Conservation (phyloP, 2,329 filamentous ascomycete genomes). For the Penicillium paneum region DNA sequence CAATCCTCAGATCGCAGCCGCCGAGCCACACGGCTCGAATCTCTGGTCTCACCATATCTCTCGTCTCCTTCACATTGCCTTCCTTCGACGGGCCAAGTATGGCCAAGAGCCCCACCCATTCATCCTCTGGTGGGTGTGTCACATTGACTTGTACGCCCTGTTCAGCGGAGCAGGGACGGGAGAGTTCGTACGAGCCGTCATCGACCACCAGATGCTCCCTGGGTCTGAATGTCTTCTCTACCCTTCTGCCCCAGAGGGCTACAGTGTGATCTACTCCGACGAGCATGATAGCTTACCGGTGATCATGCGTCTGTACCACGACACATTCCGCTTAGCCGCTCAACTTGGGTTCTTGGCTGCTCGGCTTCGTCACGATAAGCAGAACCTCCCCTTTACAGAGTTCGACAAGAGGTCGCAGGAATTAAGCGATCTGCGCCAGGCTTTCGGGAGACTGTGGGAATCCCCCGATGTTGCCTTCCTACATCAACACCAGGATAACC, state of each 20-base stretch:
- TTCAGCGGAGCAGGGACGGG: conserved; percentile 52
- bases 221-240: conserved; percentile 38
- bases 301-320: conserved; percentile 46
- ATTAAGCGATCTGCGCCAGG: conserved; percentile 37
- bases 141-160: conserved; percentile 56
- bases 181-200: conserved; percentile 48
- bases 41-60: conserved; percentile 56
- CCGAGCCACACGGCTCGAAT: conserved; percentile 46
- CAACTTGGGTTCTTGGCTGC: conserved; percentile 46
- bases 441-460: conserved; percentile 39
- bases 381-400: conserved; percentile 22
- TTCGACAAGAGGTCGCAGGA: conserved; percentile 30
- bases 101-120: conserved; percentile 49
- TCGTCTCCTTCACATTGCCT: conserved; percentile 50
- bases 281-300: conserved; percentile 39
- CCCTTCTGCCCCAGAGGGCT: conserved; percentile 33
- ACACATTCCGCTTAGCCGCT: conserved; percentile 46
- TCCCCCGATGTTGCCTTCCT: conserved; percentile 37
- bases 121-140: conserved; percentile 54
- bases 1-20: conserved; percentile 43
- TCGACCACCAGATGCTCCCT: conserved; percentile 50
- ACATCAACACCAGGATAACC: conserved; percentile 34
- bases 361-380: conserved; percentile 39
- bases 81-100: conserved; percentile 47
- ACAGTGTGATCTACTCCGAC: conserved; percentile 37